Evolutionary conservation across 2,329 filamentous ascomycete species (phyloP).

Genomic region (Neopestalotiopsis sp.): DNA sequence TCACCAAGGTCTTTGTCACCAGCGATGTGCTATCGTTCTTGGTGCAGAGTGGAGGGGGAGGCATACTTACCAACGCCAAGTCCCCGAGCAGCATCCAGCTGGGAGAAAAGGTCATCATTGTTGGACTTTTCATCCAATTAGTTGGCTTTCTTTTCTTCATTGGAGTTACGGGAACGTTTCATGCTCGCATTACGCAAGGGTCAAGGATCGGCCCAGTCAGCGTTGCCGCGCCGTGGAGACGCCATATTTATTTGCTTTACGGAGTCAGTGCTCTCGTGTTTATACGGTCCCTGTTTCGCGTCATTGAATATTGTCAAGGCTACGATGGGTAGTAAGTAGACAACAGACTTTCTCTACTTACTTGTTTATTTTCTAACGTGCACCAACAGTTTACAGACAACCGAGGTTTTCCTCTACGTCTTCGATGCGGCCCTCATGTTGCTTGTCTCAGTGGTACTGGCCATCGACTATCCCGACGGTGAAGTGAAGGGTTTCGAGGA

Average conservation of each 20-base stretch:
- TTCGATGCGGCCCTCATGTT: constrained; percentile 5
- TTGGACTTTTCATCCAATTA: neutral
- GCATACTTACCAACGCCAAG: neutral
- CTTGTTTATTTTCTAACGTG: neutral
- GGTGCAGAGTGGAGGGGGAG: neutral
- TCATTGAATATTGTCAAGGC: neutral
- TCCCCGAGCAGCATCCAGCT: neutral
- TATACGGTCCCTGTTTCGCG: neutral
- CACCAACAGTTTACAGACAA: neutral
- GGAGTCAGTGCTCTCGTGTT: neutral
- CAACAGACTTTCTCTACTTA: too few species aligned
- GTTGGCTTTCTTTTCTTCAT: neutral
- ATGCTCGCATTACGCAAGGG: neutral
- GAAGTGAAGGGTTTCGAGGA: neutral
- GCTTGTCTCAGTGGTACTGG: neutral
- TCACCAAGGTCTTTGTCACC: neutral
- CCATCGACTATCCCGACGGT: neutral
- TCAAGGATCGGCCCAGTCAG: neutral
- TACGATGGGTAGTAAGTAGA: neutral
- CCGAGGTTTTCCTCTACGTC: neutral
- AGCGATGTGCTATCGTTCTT: neutral
- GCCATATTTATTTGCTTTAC: neutral
- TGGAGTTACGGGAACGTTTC: neutral
- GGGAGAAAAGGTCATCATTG: neutral
- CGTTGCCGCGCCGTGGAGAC: neutral